phyloP scores from a whole-genome alignment of 106 monocot genomes.

The Triglochin maritima region DNA sequence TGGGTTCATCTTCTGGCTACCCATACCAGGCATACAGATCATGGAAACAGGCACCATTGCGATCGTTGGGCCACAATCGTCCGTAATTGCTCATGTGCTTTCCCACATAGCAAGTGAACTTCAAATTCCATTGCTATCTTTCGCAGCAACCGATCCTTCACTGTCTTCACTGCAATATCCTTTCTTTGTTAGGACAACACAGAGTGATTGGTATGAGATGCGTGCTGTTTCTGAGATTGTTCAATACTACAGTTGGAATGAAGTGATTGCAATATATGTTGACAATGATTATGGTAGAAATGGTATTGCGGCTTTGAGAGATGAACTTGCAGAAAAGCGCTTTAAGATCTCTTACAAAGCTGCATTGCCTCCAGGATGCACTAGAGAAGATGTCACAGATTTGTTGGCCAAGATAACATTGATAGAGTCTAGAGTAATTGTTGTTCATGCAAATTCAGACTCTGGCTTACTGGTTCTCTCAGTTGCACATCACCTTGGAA shows the following conservation, averaged over 20 bases:
- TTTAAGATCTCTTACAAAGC: constrained; percentile 18
- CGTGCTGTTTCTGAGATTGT: constrained; percentile 20
- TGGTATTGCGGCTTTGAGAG: constrained; percentile 12
- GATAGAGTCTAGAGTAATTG: constrained; percentile 17
- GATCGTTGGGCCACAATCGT: constrained; percentile 21
- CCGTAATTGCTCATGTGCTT: constrained; percentile 19
- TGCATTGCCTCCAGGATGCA: constrained; percentile 8
- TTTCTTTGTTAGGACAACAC: constrained; percentile 17
- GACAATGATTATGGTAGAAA: constrained; percentile 24
- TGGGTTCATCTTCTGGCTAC: background rate
- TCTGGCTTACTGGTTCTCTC: constrained; percentile 33
- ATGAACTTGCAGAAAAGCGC: constrained; percentile 18
- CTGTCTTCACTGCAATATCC: constrained; percentile 16
- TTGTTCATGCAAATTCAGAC: constrained; percentile 17
- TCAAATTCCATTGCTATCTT: constrained; percentile 18
- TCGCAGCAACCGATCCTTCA: constrained; percentile 20
- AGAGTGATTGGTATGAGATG: constrained; percentile 23
- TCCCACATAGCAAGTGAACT: constrained; percentile 18
- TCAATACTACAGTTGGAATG: constrained; percentile 11
- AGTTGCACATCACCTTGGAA: constrained; percentile 42
- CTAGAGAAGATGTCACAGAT: constrained; percentile 10
- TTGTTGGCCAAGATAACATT: constrained; percentile 16
- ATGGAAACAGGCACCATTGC: constrained; percentile 15
- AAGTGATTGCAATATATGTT: constrained; percentile 16
- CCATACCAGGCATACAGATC: constrained; percentile 12